A percentile compares a stretch with the other conserved stretches of the same genome.
These are phyloP conservation scores for Melastoma malabathricum DNA, from an alignment of 345 rosid genomes.

Conservation along the genomic window DNA sequence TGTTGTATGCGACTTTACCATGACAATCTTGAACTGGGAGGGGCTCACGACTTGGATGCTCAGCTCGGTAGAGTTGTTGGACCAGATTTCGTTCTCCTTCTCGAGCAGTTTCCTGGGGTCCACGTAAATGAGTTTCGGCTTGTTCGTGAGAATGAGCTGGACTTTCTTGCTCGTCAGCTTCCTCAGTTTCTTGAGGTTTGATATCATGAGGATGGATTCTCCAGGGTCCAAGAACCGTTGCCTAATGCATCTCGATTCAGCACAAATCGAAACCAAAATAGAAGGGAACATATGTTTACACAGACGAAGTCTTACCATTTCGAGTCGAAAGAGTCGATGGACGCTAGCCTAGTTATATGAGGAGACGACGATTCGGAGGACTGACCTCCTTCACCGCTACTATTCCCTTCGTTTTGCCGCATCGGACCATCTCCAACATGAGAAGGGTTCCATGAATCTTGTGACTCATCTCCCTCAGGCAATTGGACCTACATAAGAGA, in stretches of 20 bases:
- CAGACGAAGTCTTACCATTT: slow-evolving; percentile 52
- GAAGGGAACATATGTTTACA: background rate
- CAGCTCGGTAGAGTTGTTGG: slow-evolving; percentile 78
- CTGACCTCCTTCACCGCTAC: slow-evolving; percentile 20
- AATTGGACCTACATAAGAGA: slow-evolving; percentile 23
- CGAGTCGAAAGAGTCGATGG: slow-evolving; percentile 96
- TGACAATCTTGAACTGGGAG: slow-evolving; percentile 78
- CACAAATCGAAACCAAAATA: background rate
- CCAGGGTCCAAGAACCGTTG: slow-evolving; percentile 95
- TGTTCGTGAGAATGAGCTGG: slow-evolving; percentile 91
- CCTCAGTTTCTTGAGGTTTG: slow-evolving; percentile 84
- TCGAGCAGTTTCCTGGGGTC: slow-evolving; percentile 73
- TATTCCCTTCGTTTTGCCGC: slow-evolving; percentile 40
- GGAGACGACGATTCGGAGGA: slow-evolving; percentile 53
- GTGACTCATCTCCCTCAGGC: slow-evolving; percentile 41
- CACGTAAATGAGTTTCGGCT: slow-evolving; percentile 78
- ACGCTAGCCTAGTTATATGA: slow-evolving; percentile 79
- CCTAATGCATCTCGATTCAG: slow-evolving; percentile 29
- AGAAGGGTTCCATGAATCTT: slow-evolving; percentile 63
- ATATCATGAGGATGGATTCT: slow-evolving; percentile 89
- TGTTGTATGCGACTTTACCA: slow-evolving; percentile 28
- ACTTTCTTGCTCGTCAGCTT: slow-evolving; percentile 91
- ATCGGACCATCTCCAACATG: slow-evolving; percentile 52
- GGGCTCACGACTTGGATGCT: slow-evolving; percentile 68
- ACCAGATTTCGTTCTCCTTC: slow-evolving; percentile 82